Evolutionary conservation across 495 filamentous ascomycete species (phyloP).

Genomic region (Daldinia bambusicola): DNA sequence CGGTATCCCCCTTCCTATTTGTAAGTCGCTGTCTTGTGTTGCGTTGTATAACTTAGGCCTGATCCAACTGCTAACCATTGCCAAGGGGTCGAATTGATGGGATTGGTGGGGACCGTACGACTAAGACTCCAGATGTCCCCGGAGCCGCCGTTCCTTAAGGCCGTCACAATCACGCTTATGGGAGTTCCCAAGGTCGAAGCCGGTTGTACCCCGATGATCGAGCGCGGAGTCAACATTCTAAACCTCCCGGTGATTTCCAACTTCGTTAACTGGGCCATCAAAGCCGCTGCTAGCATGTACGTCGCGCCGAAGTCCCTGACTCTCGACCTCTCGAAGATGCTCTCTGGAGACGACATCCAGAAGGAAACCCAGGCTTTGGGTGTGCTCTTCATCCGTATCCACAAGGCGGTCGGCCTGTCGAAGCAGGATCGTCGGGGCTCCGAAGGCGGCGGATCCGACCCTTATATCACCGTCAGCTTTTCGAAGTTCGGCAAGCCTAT

Average conservation of each 20-base stretch:
- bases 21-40: slow-evolving; percentile 44
- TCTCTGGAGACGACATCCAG: slow-evolving; percentile 87
- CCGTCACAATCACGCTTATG: slow-evolving; percentile 92
- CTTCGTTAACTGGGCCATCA: slow-evolving; percentile 97
- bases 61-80: slow-evolving; percentile 27
- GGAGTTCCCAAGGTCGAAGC: slow-evolving; percentile 89
- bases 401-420: slow-evolving; percentile 84
- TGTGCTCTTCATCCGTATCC: slow-evolving; percentile 89
- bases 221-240: slow-evolving; percentile 87
- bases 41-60: too few relatives aligned
- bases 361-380: slow-evolving; percentile 89
- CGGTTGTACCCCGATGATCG: slow-evolving; percentile 90
- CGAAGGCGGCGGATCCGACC: slow-evolving; percentile 89
- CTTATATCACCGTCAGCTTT: slow-evolving; percentile 79
- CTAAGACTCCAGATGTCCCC: slow-evolving; percentile 86
- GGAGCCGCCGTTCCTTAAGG: slow-evolving; percentile 89
- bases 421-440: slow-evolving; percentile 90
- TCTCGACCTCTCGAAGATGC: slow-evolving; percentile 87
- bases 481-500: slow-evolving; percentile 95
- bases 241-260: slow-evolving; percentile 94
- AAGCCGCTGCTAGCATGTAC: slow-evolving; percentile 85
- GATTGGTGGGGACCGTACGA: slow-evolving; percentile 86
- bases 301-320: slow-evolving; percentile 97
- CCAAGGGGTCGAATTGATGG: slow-evolving; percentile 77
- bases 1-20: slow-evolving; percentile 88